Conservation (phyloP, 495 filamentous ascomycete genomes). For the Daldinia childiae region DNA sequence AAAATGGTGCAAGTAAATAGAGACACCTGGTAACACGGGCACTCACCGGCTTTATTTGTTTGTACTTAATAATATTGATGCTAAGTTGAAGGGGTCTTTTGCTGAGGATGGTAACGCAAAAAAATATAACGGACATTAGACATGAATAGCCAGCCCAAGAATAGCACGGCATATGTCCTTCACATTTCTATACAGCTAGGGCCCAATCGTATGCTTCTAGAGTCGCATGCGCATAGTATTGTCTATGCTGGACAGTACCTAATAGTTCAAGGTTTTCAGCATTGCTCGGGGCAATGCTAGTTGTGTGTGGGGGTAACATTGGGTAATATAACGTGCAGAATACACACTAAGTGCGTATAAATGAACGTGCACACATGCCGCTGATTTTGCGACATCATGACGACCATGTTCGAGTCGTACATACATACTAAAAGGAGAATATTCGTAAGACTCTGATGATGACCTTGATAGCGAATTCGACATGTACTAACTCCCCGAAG, state of each 20-base stretch:
- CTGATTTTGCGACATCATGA: conserved; percentile 31
- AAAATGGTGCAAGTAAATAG: too few species aligned
- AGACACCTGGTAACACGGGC: conserved; percentile 17
- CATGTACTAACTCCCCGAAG: conserved; percentile 4
- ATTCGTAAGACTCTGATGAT: conserved; percentile 23
- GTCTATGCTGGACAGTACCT: conserved; percentile 10
- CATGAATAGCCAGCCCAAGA: conserved; percentile 18
- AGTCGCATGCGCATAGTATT: conserved; percentile 29
- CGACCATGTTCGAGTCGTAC: conserved; percentile 19
- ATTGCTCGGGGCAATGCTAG: not conserved
- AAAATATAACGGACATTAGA: conserved; percentile 11
- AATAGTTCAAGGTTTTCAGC: conserved; percentile 20
- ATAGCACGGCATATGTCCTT: conserved; percentile 39
- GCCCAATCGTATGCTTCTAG: conserved; percentile 27
- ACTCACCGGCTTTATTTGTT: conserved; percentile 26
- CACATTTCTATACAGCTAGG: conserved; percentile 14
- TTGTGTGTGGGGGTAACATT: conserved; percentile 36
- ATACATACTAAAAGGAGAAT: conserved; percentile 7
- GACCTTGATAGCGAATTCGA: conserved; percentile 12
- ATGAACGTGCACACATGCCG: conserved; percentile 3
- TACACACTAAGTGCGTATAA: conserved; percentile 9
- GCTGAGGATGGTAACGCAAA: conserved; percentile 32
- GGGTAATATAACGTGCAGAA: conserved; percentile 36
- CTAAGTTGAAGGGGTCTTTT: conserved; percentile 7
- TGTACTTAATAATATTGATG: conserved; percentile 2